phyloP scores from a whole-genome alignment of 768 basidiomycete genomes.

The Lentinula aciculospora region DNA sequence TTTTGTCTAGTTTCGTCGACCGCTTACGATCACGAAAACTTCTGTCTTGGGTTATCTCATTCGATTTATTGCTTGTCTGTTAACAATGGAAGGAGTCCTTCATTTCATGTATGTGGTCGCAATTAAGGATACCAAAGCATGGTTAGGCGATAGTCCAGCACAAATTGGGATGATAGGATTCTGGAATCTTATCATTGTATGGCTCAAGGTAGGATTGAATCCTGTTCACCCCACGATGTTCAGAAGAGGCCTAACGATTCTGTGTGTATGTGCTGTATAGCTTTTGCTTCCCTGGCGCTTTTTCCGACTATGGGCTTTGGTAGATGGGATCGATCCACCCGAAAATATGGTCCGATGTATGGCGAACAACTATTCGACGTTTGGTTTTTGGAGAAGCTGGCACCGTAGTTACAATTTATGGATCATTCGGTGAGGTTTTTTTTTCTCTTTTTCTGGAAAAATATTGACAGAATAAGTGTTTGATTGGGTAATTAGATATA shows the following conservation, averaged over 20 bases:
- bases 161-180: slow-evolving; percentile 91
- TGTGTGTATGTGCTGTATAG: no score
- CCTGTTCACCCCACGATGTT: no score
- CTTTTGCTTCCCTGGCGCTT: slow-evolving; percentile 94
- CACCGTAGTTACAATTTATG: slow-evolving; percentile 95
- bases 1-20: slow-evolving; percentile 53
- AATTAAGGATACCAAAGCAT: slow-evolving; percentile 85
- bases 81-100: slow-evolving; percentile 87
- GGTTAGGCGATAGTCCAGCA: slow-evolving; percentile 71
- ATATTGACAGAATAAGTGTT: no score
- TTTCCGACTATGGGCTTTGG: slow-evolving; percentile 90
- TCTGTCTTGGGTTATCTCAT: slow-evolving; percentile 49
- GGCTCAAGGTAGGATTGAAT: slow-evolving; percentile 73
- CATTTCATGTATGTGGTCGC: slow-evolving; percentile 98
- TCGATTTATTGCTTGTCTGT: slow-evolving; percentile 64
- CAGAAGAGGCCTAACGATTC: no score
- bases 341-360: slow-evolving; percentile 99
- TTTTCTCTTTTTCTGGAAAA: slow-evolving; percentile 1
- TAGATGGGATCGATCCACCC: slow-evolving; percentile 86
- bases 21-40: slow-evolving; percentile 35
- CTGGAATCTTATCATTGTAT: slow-evolving; percentile 94
- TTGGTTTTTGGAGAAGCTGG: slow-evolving; percentile 97
- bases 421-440: slow-evolving; percentile 65
- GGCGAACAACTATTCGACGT: slow-evolving; percentile 91
- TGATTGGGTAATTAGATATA: slow-evolving; percentile 59